Evolutionary conservation across 805 yeast genomes (phyloP).

Genomic region (Ogataea zsoltii): DNA sequence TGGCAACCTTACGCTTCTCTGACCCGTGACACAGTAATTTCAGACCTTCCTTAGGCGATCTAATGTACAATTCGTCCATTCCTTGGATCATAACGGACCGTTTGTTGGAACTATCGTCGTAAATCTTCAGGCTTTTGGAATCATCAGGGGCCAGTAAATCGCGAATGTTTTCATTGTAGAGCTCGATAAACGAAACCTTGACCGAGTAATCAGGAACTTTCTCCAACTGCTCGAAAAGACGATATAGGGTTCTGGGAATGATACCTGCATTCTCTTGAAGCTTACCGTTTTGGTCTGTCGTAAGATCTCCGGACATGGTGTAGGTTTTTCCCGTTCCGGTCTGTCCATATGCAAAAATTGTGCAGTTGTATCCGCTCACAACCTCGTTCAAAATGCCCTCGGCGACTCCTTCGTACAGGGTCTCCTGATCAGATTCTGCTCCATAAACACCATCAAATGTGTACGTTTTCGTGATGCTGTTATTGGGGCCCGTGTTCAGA

Average conservation of each 20-base stretch:
- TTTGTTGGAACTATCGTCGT: constrained; percentile 46
- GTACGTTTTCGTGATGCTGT: constrained; percentile 50
- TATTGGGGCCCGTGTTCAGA: constrained; percentile 42
- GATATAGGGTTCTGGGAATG: constrained; percentile 58
- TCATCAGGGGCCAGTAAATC: constrained; percentile 57
- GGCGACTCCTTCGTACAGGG: constrained; percentile 67
- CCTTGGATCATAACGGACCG: constrained; percentile 55
- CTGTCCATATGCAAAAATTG: constrained; percentile 61
- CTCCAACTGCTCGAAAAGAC: constrained; percentile 53
- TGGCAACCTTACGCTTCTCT: constrained; percentile 66
- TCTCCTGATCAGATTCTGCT: constrained; percentile 71
- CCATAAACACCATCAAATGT: constrained; percentile 82
- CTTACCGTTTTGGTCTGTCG: constrained; percentile 32
- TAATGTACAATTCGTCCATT: constrained; percentile 53
- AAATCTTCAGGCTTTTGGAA: constrained; percentile 54
- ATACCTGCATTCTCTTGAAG: constrained; percentile 58
- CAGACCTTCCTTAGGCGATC: constrained; percentile 52
- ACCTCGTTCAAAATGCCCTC: constrained; percentile 58
- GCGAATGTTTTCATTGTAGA: constrained; percentile 82
- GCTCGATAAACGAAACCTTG: constrained; percentile 77
- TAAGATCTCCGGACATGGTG: constrained; percentile 62
- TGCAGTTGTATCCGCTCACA: constrained; percentile 52
- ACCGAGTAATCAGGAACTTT: constrained; percentile 59
- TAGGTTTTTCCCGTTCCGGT: constrained; percentile 64
- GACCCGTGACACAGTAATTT: constrained; percentile 57